Conservation (phyloP, 352 stramenopile genomes). For the Phytophthora capsici region DNA sequence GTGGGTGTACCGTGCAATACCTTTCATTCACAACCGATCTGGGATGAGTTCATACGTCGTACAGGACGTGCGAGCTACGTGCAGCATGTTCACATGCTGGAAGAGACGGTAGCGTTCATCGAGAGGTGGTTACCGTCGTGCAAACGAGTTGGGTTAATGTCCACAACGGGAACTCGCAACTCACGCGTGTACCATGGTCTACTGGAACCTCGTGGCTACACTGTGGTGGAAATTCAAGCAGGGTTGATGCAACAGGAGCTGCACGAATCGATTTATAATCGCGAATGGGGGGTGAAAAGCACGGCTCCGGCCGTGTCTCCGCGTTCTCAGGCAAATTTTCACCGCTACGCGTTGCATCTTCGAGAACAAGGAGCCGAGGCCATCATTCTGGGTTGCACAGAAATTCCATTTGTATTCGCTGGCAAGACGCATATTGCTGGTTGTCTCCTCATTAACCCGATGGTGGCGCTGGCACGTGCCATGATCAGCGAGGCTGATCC, state of each 20-base stretch:
- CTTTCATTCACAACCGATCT: slow-evolving; percentile 77
- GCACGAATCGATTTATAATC: slow-evolving; percentile 80
- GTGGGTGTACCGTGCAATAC: slow-evolving; percentile 78
- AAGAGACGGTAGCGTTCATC: slow-evolving; percentile 74
- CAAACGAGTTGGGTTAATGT: slow-evolving; percentile 63
- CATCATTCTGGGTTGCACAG: slow-evolving; percentile 79
- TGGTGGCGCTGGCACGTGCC: slow-evolving; percentile 73
- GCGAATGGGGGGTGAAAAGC: slow-evolving; percentile 78
- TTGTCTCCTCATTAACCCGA: slow-evolving; percentile 69
- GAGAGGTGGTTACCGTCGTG: slow-evolving; percentile 48
- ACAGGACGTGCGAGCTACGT: slow-evolving; percentile 32
- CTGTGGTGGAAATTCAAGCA: slow-evolving; percentile 58
- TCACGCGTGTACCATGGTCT: slow-evolving; percentile 78
- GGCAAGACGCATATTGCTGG: slow-evolving; percentile 51
- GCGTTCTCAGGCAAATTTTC: slow-evolving; percentile 63
- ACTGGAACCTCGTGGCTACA: slow-evolving; percentile 63
- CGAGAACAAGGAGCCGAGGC: slow-evolving; percentile 57
- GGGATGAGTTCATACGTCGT: slow-evolving; percentile 68
- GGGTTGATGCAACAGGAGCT: slow-evolving; percentile 58
- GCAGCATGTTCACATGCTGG: slow-evolving; percentile 70
- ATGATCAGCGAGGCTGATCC: slow-evolving; percentile 74
- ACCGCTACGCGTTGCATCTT: slow-evolving; percentile 59
- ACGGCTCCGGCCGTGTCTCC: slow-evolving; percentile 62
- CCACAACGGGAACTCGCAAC: slow-evolving; percentile 68
- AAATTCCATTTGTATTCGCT: slow-evolving; percentile 79